Conservation (phyloP, 192 early-diverging fungal species). For the Linnemannia schmuckeri region DNA sequence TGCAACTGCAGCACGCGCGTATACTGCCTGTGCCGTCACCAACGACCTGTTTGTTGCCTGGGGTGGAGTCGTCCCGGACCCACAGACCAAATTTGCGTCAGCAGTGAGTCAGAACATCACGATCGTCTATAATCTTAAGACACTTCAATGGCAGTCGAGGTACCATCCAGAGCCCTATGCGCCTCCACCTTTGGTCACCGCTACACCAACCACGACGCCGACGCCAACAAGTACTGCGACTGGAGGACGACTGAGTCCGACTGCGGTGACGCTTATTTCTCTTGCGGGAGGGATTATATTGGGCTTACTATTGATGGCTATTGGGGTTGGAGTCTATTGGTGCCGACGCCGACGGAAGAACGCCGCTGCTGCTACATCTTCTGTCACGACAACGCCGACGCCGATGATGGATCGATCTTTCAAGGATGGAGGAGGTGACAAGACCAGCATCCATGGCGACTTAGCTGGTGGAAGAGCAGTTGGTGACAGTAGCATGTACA, state of each 20-base stretch:
- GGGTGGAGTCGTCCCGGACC: neutral
- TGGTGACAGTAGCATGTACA: neutral
- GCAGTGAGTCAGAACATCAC: constrained; percentile 8
- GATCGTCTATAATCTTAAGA: constrained; percentile 27
- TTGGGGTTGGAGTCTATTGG: neutral
- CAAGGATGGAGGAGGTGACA: neutral
- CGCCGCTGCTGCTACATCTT: no score
- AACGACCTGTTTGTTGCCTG: constrained; percentile 22
- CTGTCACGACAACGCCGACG: no score
- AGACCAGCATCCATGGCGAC: neutral
- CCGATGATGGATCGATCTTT: no score
- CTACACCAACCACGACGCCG: neutral
- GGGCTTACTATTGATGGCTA: neutral
- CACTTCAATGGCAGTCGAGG: neutral
- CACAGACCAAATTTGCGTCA: neutral
- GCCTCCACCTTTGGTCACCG: neutral
- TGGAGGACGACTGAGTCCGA: no score
- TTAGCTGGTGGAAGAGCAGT: neutral
- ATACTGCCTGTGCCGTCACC: constrained; percentile 9
- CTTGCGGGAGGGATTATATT: neutral
- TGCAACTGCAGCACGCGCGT: neutral
- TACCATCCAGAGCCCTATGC: neutral
- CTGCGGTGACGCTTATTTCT: neutral
- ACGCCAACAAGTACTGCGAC: no score
- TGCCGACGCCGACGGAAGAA: neutral